phyloP scores from a whole-genome alignment of 139 green algal species.

The Tetradesmus lagerheimii region DNA sequence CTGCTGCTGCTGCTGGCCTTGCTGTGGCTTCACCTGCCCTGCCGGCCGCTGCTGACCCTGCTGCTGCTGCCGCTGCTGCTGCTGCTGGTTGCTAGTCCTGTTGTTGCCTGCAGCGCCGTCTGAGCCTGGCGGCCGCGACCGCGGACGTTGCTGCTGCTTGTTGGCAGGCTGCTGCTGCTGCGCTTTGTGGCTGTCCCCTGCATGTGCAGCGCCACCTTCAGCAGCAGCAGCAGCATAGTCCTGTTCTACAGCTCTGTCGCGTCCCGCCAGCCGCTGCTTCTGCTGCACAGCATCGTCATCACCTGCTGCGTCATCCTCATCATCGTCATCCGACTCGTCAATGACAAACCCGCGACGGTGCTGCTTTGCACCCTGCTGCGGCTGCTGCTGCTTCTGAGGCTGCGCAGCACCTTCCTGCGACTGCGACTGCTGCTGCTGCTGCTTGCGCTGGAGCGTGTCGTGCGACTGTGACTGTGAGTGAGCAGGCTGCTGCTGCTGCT shows the following conservation, averaged over 20 bases:
- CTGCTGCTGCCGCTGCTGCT: conserved; percentile 17
- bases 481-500: not conserved
- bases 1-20: conserved; percentile 35
- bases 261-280: not conserved
- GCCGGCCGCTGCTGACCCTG: not conserved
- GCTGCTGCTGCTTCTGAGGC: conserved; percentile 18
- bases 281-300: not conserved
- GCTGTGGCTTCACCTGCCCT: not conserved
- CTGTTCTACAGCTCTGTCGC: not conserved
- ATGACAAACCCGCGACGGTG: not conserved
- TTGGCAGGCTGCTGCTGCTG: not conserved
- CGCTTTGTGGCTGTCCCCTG: not conserved
- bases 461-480: not conserved
- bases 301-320: not conserved
- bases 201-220: not conserved
- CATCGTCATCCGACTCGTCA: conserved; percentile 30
- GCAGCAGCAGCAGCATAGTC: not conserved
- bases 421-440: not conserved
- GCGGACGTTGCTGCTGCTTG: not conserved
- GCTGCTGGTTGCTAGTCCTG: not conserved
- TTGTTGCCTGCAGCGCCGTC: not conserved
- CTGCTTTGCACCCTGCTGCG: not conserved
- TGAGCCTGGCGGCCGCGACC: not conserved
- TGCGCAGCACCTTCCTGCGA: not conserved
- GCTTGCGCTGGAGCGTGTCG: not conserved